phyloP scores from a whole-genome alignment of 768 basidiomycete genomes.

The Cytidiella melzeri region DNA sequence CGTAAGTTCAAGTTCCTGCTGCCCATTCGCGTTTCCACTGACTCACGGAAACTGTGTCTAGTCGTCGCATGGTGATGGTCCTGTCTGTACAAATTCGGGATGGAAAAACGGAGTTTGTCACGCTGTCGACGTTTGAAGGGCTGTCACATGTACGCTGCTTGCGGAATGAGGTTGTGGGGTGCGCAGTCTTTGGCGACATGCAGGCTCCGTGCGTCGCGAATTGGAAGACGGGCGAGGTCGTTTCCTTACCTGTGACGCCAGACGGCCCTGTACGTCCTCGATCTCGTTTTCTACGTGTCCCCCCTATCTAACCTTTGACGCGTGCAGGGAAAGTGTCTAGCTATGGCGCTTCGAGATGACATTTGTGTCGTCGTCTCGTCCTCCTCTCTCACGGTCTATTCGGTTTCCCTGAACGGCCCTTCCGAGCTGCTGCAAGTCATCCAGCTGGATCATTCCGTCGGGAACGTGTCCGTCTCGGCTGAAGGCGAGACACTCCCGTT shows the following conservation, averaged over 20 bases:
- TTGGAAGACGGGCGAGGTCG: constrained; percentile 10
- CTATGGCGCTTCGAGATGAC: constrained; percentile 11
- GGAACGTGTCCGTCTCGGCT: constrained; percentile 7
- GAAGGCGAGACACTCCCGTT: not conserved
- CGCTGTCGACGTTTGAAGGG: constrained; percentile 7
- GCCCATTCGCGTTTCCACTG: not conserved
- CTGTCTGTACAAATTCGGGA: constrained; percentile 3
- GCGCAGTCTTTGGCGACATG: constrained; percentile 6
- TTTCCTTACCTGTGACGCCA: constrained; percentile 3
- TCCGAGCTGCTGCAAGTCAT: constrained; percentile 5
- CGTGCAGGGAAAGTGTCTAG: constrained; percentile 2
- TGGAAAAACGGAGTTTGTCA: not conserved
- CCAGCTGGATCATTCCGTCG: constrained; percentile 8
- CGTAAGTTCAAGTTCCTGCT: constrained; percentile 6
- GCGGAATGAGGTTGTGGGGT: constrained; percentile 5
- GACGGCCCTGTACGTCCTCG: constrained; percentile 2
- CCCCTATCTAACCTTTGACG: not conserved
- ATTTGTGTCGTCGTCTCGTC: constrained; percentile 10
- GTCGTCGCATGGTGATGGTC: constrained; percentile 8
- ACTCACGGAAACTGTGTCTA: not conserved
- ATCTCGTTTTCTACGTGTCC: not conserved
- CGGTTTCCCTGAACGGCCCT: not conserved
- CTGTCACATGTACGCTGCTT: constrained; percentile 9
- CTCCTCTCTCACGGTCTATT: constrained; percentile 5
- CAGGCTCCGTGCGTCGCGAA: constrained; percentile 7